Evolutionary conservation across 441 rosid genomes (phyloP), one percentile per base, ranked within the genome.

Genomic region (Euphorbia corollata): DNA sequence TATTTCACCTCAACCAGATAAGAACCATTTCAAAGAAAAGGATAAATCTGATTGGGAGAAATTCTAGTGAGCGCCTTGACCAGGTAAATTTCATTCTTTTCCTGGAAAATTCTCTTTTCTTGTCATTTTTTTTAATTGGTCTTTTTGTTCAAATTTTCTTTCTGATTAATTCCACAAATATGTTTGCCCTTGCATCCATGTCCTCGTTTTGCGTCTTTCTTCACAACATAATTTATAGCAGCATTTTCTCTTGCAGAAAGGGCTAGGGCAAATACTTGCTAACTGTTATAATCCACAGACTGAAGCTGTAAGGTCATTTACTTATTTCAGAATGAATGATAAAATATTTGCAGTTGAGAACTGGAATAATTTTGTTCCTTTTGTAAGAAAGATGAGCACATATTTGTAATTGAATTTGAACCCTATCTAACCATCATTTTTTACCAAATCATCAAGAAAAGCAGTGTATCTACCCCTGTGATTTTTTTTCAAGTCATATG

Each of bases 351-450:
- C 81, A 62, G 85, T 71, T 6, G 88, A 86, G 79, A 86, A 86
- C 80, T 84, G 87, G 91, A 84, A 83, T 79, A 84, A 84, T 73
- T 86, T 86, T 81, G 91, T 84, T 45, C 91, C 85, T 53, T 86
- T 86, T 57, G 75, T 82, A 68, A 84, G 84, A 73, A 76, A 79
- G 84, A 84, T 86, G 91, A 84, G 77, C 79, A 71, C 80, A 62
- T 80, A 84, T 71, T 71, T 79, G 79, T 86, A 79, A 73, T 70
- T 22, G 68, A 27, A 41, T 32, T 24, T 59, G 64, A 30, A 58
- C 54, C 65, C 65, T 34, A 53, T 48, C 64, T 65, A 73, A 79
- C 81, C 74, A 76, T 64, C 12, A 61, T 70, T 71, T 73, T 59
- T 68, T 41, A 45, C 66, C 23, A 69, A 56, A 27, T 27, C 32